Conservation (phyloP, 2,329 filamentous ascomycete species). For the Botryosphaeria dothidea region DNA sequence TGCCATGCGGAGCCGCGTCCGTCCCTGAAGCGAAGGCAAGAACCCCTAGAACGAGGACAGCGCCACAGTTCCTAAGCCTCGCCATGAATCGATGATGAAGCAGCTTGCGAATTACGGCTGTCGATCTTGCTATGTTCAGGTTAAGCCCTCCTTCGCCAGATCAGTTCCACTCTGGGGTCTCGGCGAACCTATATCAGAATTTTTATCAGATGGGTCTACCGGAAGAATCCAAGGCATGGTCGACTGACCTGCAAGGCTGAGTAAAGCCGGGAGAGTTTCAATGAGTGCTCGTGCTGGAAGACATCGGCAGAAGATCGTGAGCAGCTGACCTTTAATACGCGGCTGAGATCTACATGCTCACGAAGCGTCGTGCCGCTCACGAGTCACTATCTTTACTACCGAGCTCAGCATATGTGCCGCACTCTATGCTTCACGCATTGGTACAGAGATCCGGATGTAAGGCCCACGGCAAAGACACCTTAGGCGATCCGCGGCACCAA, state of each 20-base stretch:
- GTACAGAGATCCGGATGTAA: neutral
- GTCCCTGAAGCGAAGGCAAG: neutral
- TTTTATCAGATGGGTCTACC: neutral
- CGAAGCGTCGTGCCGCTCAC: neutral
- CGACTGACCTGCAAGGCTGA: neutral
- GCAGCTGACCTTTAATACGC: slow-evolving; percentile 13
- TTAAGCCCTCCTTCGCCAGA: neutral
- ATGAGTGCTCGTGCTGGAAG: neutral
- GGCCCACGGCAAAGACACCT: neutral
- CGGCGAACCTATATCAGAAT: neutral
- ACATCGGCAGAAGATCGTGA: neutral
- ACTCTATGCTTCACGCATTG: neutral
- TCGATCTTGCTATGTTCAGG: neutral
- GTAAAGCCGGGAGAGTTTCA: neutral
- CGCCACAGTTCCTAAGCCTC: slow-evolving; percentile 7
- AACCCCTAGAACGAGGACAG: neutral
- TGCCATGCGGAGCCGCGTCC: neutral
- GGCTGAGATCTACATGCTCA: neutral
- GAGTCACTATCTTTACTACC: neutral
- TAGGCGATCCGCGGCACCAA: neutral
- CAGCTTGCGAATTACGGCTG: slow-evolving; percentile 1
- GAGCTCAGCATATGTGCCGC: slow-evolving; percentile 4
- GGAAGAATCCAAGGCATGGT: neutral
- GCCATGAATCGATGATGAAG: slow-evolving; percentile 1
- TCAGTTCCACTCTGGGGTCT: neutral